Base-by-base conservation (phyloP, 768 basidiomycete genomes). In the Mycena metata region DNA sequence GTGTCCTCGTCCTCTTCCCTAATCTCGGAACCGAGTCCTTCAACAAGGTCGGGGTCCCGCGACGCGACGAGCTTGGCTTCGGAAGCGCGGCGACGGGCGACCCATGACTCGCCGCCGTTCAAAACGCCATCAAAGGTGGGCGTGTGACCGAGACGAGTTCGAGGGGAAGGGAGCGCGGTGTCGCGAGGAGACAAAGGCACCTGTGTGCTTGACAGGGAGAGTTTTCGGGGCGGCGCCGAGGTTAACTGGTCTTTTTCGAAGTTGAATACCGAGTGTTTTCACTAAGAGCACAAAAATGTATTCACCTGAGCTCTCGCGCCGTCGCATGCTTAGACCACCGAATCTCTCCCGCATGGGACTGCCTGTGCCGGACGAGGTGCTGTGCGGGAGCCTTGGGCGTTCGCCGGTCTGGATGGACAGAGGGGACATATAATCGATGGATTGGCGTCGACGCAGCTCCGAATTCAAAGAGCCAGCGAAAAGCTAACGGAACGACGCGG, bases 391-490 rank as follows among this genome's bases (percentile, higher is more conserved):
- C 74, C 92, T 88, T 50, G 88, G 83, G 70, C 92, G 83, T 57
- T 93, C 92, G 15, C 82, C 77, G 39, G 81, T 73, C 45, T 87
- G 82, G 2, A 86, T 86, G 67, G 83, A 81, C 61, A 91, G 80
- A 26, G 91, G 84, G 16, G 89, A 89, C 69, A 91, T 83, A 72
- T 87, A 85, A 81, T 95, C 93, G 60, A 83, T 88, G 55, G 93
- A 92, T 79, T 93, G 93, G 70, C 95, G 93, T 72, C 91, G 89
- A 79, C 94, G 94, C 76, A 92, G 84, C 74, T 95, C 93, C 66
- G 95, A 95, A 82, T 96, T 96, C 73, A 96, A 84, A 62, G 91
- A 83, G 50, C 92, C 90, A 71, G 92, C 83, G 77, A 95, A 94
- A 74, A 96, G 88, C 94, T 95, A 76, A 46, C 76, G 66, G 67